A percentile compares a stretch with the other conserved stretches of the same genome.
Conservation (phyloP, 2,329 filamentous ascomycete genomes). For the Amylocarpus encephaloides region DNA sequence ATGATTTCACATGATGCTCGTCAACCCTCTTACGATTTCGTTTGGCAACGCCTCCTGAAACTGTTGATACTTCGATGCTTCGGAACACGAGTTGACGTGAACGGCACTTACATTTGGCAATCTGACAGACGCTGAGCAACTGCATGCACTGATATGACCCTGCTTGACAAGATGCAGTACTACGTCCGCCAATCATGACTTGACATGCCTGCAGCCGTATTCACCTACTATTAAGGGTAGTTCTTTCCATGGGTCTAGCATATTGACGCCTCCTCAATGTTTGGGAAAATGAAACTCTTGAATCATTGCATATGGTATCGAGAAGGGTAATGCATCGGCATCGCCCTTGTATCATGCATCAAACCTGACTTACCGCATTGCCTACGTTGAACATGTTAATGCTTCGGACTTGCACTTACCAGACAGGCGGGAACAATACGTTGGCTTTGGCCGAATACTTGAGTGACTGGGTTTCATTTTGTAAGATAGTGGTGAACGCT, state of each 20-base stretch:
- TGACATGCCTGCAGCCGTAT: conserved; percentile 20
- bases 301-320: not conserved
- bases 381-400: conserved; percentile 4
- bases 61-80: conserved; percentile 8
- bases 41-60: conserved; percentile 4
- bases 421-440: conserved; percentile 5
- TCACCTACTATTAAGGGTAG: not conserved
- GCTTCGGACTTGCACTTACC: conserved; percentile 11
- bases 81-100: conserved; percentile 16
- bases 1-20: conserved; percentile 15
- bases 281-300: not conserved
- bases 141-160: conserved; percentile 24
- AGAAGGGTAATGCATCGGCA: not conserved
- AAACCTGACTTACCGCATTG: not conserved
- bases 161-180: conserved; percentile 22
- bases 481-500: conserved; percentile 17
- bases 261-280: not conserved
- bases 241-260: not conserved
- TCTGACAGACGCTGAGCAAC: conserved; percentile 12
- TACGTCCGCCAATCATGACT: conserved; percentile 14
- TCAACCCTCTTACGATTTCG: conserved; percentile 17
- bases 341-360: not conserved
- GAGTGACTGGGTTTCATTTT: conserved; percentile 1
- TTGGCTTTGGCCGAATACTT: not conserved
- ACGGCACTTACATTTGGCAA: conserved; percentile 5